Evolutionary conservation across 495 filamentous ascomycete genomes (phyloP).

Genomic region (Cenococcum geophilum): DNA sequence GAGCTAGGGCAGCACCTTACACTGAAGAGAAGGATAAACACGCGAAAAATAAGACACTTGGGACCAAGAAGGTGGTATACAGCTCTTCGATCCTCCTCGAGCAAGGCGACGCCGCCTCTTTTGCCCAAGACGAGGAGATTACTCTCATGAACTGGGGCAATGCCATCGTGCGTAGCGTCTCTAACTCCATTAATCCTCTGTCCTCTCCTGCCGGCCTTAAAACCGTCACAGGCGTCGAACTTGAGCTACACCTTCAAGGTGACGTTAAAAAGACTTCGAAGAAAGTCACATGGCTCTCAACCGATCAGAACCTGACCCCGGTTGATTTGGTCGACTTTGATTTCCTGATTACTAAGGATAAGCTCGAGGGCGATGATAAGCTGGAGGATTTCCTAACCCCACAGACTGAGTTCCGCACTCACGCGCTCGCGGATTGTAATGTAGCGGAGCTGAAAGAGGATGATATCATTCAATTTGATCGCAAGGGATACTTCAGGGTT

Average conservation of each 20-base stretch:
- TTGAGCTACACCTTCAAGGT: conserved; percentile 78
- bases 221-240: conserved; percentile 58
- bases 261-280: conserved; percentile 93
- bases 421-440: conserved; percentile 74
- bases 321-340: conserved; percentile 89
- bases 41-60: conserved; percentile 76
- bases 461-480: conserved; percentile 90
- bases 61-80: conserved; percentile 77
- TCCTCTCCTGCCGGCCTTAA: conserved; percentile 30
- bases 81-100: conserved; percentile 68
- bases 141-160: conserved; percentile 97
- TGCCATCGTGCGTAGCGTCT: conserved; percentile 72
- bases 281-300: conserved; percentile 87
- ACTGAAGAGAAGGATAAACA: conserved; percentile 75
- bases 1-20: conserved; percentile 58
- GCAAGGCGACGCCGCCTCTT: conserved; percentile 75
- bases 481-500: conserved; percentile 82
- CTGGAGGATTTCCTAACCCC: conserved; percentile 75
- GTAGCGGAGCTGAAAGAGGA: conserved; percentile 67
- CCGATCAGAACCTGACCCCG: conserved; percentile 66
- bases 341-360: conserved; percentile 87
- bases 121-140: conserved; percentile 82
- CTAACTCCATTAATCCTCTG: conserved; percentile 49
- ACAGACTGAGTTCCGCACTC: conserved; percentile 67
- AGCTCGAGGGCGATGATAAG: conserved; percentile 72